Conservation (phyloP, 2,329 filamentous ascomycete genomes). For the Tolypocladium amazonense region DNA sequence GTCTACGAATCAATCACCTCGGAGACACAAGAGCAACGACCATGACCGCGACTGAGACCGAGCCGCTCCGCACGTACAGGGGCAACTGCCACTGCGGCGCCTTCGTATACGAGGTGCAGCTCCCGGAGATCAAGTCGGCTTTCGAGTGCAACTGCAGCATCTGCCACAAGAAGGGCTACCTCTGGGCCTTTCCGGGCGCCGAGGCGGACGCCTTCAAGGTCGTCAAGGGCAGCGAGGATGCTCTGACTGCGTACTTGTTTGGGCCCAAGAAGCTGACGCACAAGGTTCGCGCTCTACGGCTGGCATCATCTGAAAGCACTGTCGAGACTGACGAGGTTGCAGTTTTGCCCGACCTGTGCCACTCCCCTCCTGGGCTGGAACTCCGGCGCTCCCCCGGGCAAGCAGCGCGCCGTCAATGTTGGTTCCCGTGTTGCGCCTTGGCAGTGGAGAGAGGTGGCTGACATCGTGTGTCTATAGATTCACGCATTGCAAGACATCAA, state of each 20-base stretch:
- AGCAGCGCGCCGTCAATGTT: constrained; percentile 6
- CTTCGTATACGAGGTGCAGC: constrained; percentile 37
- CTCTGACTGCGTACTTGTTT: constrained; percentile 34
- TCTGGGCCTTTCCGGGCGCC: constrained; percentile 24
- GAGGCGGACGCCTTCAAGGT: constrained; percentile 27
- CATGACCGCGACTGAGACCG: constrained; percentile 1
- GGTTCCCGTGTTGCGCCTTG: background rate
- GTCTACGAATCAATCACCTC: too few species aligned
- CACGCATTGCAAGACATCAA: constrained; percentile 33
- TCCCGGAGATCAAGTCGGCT: constrained; percentile 47
- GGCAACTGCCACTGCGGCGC: constrained; percentile 48
- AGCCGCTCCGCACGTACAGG: constrained; percentile 30
- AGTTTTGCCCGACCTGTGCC: constrained; percentile 44
- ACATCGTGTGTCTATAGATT: constrained; percentile 14
- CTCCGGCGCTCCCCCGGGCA: background rate
- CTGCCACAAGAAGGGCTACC: constrained; percentile 39
- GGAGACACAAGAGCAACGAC: background rate
- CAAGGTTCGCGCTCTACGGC: constrained; percentile 20
- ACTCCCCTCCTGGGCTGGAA: constrained; percentile 25
- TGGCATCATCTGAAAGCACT: too few species aligned
- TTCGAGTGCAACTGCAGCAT: constrained; percentile 58
- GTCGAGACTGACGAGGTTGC: background rate
- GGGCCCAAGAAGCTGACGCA: constrained; percentile 25
- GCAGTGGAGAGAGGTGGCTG: background rate
- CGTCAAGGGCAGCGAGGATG: constrained; percentile 32